Evolutionary conservation across 2,329 filamentous ascomycete genomes (phyloP), one percentile per base, ranked within the genome.

Genomic region (Taxawa tesnikishii): DNA sequence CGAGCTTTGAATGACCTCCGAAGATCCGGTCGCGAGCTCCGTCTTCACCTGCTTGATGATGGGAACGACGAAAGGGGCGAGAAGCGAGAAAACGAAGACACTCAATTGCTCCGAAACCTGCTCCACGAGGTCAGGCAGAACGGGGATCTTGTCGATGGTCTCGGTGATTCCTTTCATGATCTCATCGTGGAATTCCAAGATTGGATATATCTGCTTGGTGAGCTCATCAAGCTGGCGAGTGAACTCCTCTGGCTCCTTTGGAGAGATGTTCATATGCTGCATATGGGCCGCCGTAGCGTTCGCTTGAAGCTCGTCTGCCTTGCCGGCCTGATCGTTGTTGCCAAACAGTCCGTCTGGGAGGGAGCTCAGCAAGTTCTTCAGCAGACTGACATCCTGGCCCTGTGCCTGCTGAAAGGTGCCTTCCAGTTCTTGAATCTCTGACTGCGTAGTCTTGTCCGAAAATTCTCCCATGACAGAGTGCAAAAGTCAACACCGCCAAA

Each of bases 131-230:
- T 92, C 79, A 32, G 83, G 83, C 12, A 94, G 63, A 24, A 93
- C 68, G 0, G 87, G 87, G 25, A 94, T 85, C 43, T 82, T 77
- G 56, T 92, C 82, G 38, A 94, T 77, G 9, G 83, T 76, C 46
- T 79, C 65, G 28, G 73, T 73, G 47, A 94, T 87, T 31, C 60
- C 62, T 61, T 88, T 77, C 68, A 94, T 76, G 38, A 94, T 64
- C 30, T 88, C 75, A 52, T 94, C 87, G 49, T 94, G 87, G 65
- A 85, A 93, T 54, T 93, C 70, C 38, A 94, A 79, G 41, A 84
- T 80, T 1, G 88, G 87, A 65, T 88, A 88, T 43, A 94, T 79
- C 55, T 93, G 79, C 51, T 70, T 62, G 43, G 79, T 80, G 31
- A 85, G 66, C 39, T 83, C 67, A 42, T 77, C 65, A 44, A 92